These are phyloP conservation scores for Salvia miltiorrhiza DNA, from an alignment of 257 asterid species.

Conservation along the genomic window DNA sequence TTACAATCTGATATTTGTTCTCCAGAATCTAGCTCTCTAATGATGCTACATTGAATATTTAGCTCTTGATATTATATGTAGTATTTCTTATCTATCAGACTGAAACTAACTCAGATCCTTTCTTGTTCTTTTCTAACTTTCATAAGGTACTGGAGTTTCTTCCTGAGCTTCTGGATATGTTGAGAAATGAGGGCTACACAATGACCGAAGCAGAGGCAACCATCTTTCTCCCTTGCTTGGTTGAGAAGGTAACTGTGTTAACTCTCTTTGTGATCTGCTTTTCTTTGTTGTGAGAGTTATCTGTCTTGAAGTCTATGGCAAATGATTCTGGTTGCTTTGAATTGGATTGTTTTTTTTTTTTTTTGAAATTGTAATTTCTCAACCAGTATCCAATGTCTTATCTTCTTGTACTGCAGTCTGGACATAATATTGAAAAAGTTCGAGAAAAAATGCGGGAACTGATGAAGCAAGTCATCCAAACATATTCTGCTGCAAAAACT, in stretches of 20 bases:
- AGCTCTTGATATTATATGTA: neutral
- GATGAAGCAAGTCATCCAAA: constrained; percentile 67
- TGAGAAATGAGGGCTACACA: constrained; percentile 81
- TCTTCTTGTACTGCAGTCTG: constrained; percentile 59
- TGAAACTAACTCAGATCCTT: constrained; percentile 16
- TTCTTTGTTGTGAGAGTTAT: neutral
- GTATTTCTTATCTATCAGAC: neutral
- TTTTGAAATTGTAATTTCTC: neutral
- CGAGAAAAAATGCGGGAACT: constrained; percentile 95
- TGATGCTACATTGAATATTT: neutral
- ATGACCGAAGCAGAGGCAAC: constrained; percentile 98
- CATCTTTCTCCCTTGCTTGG: constrained; percentile 87
- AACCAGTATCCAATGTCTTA: constrained; percentile 6
- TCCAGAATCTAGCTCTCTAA: neutral
- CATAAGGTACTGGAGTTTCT: constrained; percentile 94
- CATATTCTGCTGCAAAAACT: constrained; percentile 83
- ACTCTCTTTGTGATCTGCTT: constrained; percentile 10
- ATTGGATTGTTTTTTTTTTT: neutral
- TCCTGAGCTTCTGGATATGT: constrained; percentile 82
- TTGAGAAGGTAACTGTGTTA: constrained; percentile 68
- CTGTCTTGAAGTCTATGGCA: neutral
- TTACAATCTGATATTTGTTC: neutral
- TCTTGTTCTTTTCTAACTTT: constrained; percentile 15
- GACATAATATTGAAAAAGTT: constrained; percentile 92
- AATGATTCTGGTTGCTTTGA: constrained; percentile 5